Conservation (phyloP, 1,139 yeast genomes). For the Debaryomyces nepalensis region DNA sequence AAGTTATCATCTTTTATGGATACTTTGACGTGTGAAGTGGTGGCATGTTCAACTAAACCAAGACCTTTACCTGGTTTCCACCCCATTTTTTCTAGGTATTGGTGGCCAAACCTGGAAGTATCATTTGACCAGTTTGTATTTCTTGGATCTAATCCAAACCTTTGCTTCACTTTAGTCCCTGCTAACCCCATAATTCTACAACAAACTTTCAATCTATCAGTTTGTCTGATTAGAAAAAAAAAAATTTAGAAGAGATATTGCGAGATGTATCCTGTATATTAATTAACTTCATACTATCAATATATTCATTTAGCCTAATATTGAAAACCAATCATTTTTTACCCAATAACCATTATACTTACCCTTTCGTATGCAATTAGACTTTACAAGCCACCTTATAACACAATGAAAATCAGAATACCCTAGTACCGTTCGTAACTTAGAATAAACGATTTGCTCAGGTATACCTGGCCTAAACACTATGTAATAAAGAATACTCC, state of each 20-base stretch:
- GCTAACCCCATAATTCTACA: conserved; percentile 75
- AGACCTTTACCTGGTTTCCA: conserved; percentile 93
- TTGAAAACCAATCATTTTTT: conserved; percentile 56
- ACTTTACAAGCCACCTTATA: conserved; percentile 59
- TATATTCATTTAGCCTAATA: conserved; percentile 29
- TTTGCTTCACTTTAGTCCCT: conserved; percentile 78
- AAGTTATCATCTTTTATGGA: conserved; percentile 76
- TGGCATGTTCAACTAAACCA: conserved; percentile 68
- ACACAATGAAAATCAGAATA: conserved; percentile 53
- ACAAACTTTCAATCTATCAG: background rate
- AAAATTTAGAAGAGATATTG: conserved; percentile 1
- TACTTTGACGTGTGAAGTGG: conserved; percentile 82
- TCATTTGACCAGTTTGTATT: conserved; percentile 95
- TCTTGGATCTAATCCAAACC: conserved; percentile 92
- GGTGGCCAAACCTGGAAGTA: conserved; percentile 83
- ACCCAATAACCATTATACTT: conserved; percentile 55
- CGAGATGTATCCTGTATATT: conserved; percentile 2
- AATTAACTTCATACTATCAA: background rate
- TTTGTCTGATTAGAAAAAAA: conserved; percentile 3
- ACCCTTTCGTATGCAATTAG: conserved; percentile 44
- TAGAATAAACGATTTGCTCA: conserved; percentile 31
- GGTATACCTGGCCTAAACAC: conserved; percentile 72
- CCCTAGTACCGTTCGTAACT: conserved; percentile 49
- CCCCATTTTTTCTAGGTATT: conserved; percentile 78
- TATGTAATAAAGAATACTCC: conserved; percentile 53